Conservation (phyloP, 2,329 filamentous ascomycete species). For the Fusarium sacchari region DNA sequence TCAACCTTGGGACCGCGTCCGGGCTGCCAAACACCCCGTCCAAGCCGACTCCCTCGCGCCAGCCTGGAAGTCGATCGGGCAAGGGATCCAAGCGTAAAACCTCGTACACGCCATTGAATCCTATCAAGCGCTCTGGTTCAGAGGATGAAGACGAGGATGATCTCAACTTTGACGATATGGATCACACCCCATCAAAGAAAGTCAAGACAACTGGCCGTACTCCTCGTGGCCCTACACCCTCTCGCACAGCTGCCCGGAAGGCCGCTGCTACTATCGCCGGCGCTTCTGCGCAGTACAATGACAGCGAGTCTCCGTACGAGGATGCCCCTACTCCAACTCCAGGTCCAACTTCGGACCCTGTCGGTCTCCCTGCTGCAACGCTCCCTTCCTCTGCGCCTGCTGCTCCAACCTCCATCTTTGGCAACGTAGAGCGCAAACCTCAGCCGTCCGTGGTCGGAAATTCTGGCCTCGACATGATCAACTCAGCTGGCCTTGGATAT, state of each 20-base stretch:
- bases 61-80: conserved; percentile 39
- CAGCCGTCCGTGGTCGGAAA: background rate
- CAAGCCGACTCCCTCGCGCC: conserved; percentile 39
- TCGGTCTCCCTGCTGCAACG: background rate
- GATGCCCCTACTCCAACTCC: conserved; percentile 22
- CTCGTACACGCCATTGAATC: conserved; percentile 9
- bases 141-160: conserved; percentile 45
- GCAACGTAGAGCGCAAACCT: conserved; percentile 33
- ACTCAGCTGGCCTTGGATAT: background rate
- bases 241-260: conserved; percentile 47
- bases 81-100: conserved; percentile 44
- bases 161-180: conserved; percentile 46
- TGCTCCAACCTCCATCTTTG: conserved; percentile 35
- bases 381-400: background rate
- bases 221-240: conserved; percentile 41
- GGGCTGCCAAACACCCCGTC: conserved; percentile 45
- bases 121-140: conserved; percentile 43
- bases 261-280: conserved; percentile 50
- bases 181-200: conserved; percentile 53
- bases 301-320: conserved; percentile 44
- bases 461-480: conserved; percentile 3
- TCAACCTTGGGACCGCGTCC: conserved; percentile 44
- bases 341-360: conserved; percentile 1
- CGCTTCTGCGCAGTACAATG: conserved; percentile 42
- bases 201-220: conserved; percentile 37